phyloP scores from a whole-genome alignment of 2,329 filamentous ascomycete species.

The Pleomassaria siparia region DNA sequence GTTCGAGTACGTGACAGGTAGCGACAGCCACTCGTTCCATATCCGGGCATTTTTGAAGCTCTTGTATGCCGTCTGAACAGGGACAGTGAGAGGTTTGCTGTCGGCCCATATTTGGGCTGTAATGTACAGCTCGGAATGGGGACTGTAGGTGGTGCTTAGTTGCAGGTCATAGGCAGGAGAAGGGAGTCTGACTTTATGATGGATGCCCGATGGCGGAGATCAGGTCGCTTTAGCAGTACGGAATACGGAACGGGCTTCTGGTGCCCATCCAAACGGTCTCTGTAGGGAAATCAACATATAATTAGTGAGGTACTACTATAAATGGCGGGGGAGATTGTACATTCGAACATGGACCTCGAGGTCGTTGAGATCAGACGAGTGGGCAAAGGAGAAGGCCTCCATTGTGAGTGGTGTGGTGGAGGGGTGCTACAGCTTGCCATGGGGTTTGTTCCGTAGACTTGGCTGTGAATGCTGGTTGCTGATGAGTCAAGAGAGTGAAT shows the following conservation, averaged over 20 bases:
- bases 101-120: conserved; percentile 94
- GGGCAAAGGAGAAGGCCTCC: conserved; percentile 96
- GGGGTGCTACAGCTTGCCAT: conserved; percentile 29
- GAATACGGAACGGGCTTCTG: conserved; percentile 76
- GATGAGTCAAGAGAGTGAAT: neutral
- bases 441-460: conserved; percentile 6
- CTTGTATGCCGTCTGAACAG: conserved; percentile 90
- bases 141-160: conserved; percentile 51
- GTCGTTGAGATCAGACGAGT: conserved; percentile 74
- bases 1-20: conserved; percentile 82
- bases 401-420: conserved; percentile 52
- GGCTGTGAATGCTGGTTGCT: conserved; percentile 15
- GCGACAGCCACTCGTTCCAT: conserved; percentile 95
- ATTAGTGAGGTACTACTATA: neutral
- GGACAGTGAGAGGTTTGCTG: conserved; percentile 90
- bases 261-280: conserved; percentile 75
- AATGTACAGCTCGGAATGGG: conserved; percentile 86
- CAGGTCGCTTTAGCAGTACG: conserved; percentile 73
- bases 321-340: conserved; percentile 45
- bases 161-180: neutral
- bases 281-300: conserved; percentile 42
- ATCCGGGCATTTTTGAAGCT: conserved; percentile 72
- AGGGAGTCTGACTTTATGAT: conserved; percentile 64
- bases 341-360: conserved; percentile 68
- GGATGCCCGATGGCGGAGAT: conserved; percentile 84